Percentiles rank a stretch among this genome's conserved stretches.
Evolutionary conservation across 148 eudicot species (phyloP).

Genomic region (Salicornia ramosissima): DNA sequence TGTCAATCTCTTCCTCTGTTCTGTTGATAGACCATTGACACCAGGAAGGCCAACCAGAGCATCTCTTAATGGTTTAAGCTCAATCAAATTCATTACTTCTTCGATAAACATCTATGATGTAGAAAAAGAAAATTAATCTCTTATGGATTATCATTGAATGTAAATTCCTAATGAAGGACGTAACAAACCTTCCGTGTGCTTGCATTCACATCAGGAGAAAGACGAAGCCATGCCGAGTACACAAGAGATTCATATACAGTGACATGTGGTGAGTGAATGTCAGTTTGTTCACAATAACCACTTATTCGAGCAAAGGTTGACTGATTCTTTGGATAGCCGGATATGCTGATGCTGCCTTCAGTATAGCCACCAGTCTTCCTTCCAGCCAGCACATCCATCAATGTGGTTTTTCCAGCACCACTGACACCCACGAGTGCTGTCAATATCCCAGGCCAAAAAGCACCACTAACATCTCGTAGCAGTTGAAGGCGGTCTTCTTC

Average conservation of each 20-base stretch:
- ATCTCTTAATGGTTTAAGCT: constrained; percentile 58
- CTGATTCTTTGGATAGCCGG: constrained; percentile 67
- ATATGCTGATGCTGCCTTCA: constrained; percentile 48
- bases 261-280: constrained; percentile 67
- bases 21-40: constrained; percentile 64
- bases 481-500: constrained; percentile 53
- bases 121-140: background rate
- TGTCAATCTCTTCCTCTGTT: constrained; percentile 76
- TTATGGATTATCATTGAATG: background rate
- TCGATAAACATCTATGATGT: constrained; percentile 49
- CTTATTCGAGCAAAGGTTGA: constrained; percentile 62
- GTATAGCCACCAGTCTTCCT: constrained; percentile 66
- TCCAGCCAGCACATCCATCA: constrained; percentile 74
- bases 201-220: constrained; percentile 39
- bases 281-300: constrained; percentile 75
- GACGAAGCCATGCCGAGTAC: constrained; percentile 76
- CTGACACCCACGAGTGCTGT: constrained; percentile 80
- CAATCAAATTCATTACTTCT: constrained; percentile 66
- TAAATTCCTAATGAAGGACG: background rate
- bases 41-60: constrained; percentile 74
- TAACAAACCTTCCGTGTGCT: constrained; percentile 43
- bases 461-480: constrained; percentile 62
- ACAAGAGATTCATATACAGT: constrained; percentile 69
- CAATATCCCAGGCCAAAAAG: constrained; percentile 64
- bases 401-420: constrained; percentile 76